Base-by-base conservation (phyloP, 169 alveolate genomes). In the Plasmodium gaboni region DNA sequence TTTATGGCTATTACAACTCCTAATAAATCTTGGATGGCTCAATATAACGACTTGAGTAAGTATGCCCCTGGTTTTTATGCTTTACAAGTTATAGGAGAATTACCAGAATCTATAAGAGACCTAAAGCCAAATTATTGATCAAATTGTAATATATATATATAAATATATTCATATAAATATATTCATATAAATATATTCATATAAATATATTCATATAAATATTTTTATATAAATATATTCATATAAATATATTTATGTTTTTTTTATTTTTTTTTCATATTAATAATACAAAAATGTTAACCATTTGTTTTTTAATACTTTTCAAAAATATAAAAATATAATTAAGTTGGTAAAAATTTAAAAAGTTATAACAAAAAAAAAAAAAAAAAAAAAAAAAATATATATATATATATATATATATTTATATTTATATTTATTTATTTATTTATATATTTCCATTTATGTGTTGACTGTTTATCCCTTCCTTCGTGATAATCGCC, bases 401-500 rank as follows among this genome's bases (percentile, higher is more conserved):
- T 26, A 17, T 10, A 55, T n/a, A 13, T 0, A 51, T 51, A 13
- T 17, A 55, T 6, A 12, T 15, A 51, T 13, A 51, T 15, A 55
- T 15, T 12, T 15, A 55, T 55, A 55, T 28, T 8, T 5, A 55
- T 55, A 13, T 51, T 2, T 0, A 12, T 15, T 12, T n/a, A 51
- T 51, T 51, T 51, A 7, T 55, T 12, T 55, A n/a, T 55, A 12
- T n/a, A 55, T 55, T 8, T 55, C 6, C 2, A 17, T 10, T 55
- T 13, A 17, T 55, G 9, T n/a, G 0, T 15, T 15, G 2, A 8
- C 3, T 0, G 0, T 19, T 55, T 65, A 78, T 2, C 99, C 99
- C 92, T 96, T 96, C 85, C 99, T 95, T 91, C 97, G 95, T 51
- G 99, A 95, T 15, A 98, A 94, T 74, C 99, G 94, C 99, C 99